A percentile compares a stretch with the other conserved stretches of the same genome.
Evolutionary conservation across 805 yeast genomes (phyloP).

Genomic region (Ogataea sp.): DNA sequence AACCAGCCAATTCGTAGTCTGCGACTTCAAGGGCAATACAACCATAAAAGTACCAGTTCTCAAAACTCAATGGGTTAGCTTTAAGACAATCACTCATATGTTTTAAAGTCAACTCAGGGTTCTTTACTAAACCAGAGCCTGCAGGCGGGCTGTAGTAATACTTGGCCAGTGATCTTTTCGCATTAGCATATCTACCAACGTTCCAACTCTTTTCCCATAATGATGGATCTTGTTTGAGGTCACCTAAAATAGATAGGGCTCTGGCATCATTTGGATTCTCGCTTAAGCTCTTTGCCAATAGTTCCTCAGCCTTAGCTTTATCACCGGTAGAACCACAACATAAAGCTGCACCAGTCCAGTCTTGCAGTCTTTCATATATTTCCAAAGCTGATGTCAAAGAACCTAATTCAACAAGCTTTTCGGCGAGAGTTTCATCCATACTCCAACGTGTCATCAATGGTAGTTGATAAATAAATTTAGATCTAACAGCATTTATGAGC

Average conservation of each 20-base stretch:
- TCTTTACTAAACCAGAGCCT: slow-evolving; percentile 39
- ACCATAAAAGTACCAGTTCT: slow-evolving; percentile 90
- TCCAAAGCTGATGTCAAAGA: slow-evolving; percentile 81
- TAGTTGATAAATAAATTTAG: slow-evolving; percentile 63
- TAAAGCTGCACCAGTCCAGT: slow-evolving; percentile 78
- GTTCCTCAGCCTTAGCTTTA: slow-evolving; percentile 52
- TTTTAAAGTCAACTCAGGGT: slow-evolving; percentile 45
- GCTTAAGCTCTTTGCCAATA: slow-evolving; percentile 46
- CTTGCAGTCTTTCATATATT: slow-evolving; percentile 69
- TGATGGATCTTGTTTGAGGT: slow-evolving; percentile 64
- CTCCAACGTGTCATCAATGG: slow-evolving; percentile 81
- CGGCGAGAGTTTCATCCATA: slow-evolving; percentile 77
- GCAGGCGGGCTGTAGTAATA: slow-evolving; percentile 62
- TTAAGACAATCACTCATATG: slow-evolving; percentile 71
- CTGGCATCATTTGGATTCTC: slow-evolving; percentile 70
- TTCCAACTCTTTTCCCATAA: slow-evolving; percentile 88
- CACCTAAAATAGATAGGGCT: slow-evolving; percentile 80
- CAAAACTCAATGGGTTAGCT: slow-evolving; percentile 64
- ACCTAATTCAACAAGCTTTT: slow-evolving; percentile 79
- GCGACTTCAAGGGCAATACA: slow-evolving; percentile 74
- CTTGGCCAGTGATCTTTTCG: slow-evolving; percentile 75
- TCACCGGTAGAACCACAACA: slow-evolving; percentile 85
- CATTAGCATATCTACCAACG: slow-evolving; percentile 71
- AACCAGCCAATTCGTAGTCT: slow-evolving; percentile 72
- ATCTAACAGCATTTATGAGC: slow-evolving; percentile 41